Evolutionary conservation across 1,139 yeast species (phyloP).

Genomic region (Pichia kudriavzevii): DNA sequence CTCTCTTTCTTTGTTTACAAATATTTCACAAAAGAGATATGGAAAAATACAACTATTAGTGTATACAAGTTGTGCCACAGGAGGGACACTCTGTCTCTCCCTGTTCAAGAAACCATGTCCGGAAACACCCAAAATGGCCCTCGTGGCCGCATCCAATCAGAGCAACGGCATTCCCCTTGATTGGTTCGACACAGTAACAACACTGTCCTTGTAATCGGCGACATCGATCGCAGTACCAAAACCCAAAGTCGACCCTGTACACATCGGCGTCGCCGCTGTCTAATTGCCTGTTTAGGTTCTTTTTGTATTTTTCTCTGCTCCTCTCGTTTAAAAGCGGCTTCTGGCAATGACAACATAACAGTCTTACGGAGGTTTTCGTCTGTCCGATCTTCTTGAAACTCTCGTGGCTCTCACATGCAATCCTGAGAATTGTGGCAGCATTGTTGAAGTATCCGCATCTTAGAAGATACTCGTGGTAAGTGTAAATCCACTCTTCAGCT

Average conservation of each 20-base stretch:
- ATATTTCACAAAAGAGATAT: too few relatives aligned
- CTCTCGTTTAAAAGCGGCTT: constrained; percentile 58
- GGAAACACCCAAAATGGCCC: constrained; percentile 77
- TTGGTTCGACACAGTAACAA: constrained; percentile 72
- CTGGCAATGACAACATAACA: constrained; percentile 64
- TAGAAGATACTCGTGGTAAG: constrained; percentile 52
- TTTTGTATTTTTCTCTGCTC: constrained; percentile 35
- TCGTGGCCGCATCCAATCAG: constrained; percentile 77
- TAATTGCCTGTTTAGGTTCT: constrained; percentile 18
- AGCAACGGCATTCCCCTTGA: constrained; percentile 65
- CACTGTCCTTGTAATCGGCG: constrained; percentile 56
- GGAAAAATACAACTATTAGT: too few relatives aligned
- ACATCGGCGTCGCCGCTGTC: not conserved
- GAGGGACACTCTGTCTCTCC: constrained; percentile 66
- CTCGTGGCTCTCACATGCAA: constrained; percentile 35
- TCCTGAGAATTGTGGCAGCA: constrained; percentile 52
- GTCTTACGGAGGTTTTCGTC: constrained; percentile 50
- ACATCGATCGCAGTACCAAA: constrained; percentile 83
- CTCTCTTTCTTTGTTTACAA: too few relatives aligned
- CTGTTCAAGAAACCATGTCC: constrained; percentile 66
- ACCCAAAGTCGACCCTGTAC: constrained; percentile 40
- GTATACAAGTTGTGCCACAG: too few relatives aligned
- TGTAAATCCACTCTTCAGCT: constrained; percentile 48
- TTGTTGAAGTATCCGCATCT: constrained; percentile 46
- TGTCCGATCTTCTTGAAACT: constrained; percentile 40